These are phyloP conservation scores for Gracilaria domingensis DNA, from an alignment of 23 red algal species.

Conservation along the genomic window DNA sequence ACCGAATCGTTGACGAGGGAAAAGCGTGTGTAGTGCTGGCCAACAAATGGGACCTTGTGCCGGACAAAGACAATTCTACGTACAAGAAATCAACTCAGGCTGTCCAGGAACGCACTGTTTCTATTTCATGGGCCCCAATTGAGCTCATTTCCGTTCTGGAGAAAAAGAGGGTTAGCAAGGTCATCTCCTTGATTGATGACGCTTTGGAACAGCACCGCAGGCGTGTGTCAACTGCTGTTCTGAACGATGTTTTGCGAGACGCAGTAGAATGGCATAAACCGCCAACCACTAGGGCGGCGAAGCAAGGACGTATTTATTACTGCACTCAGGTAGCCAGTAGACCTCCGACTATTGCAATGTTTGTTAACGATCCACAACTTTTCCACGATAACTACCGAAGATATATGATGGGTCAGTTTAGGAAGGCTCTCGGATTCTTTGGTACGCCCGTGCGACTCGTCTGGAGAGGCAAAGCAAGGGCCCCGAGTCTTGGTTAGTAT, in stretches of 20 bases:
- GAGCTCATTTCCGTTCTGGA: slow-evolving; percentile 79
- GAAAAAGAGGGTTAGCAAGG: slow-evolving; percentile 70
- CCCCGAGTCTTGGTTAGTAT: slow-evolving; percentile 24
- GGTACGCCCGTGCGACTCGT: slow-evolving; percentile 92
- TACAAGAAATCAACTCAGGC: slow-evolving; percentile 66
- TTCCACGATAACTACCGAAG: slow-evolving; percentile 95
- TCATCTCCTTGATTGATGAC: slow-evolving; percentile 75
- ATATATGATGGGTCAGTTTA: slow-evolving; percentile 85
- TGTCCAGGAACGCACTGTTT: slow-evolving; percentile 73
- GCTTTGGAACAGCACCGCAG: slow-evolving; percentile 87
- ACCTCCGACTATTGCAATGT: slow-evolving; percentile 97
- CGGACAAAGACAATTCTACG: slow-evolving; percentile 79
- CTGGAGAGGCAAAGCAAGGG: slow-evolving; percentile 85
- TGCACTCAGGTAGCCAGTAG: slow-evolving; percentile 90
- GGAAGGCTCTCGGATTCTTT: slow-evolving; percentile 85
- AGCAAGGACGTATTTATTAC: slow-evolving; percentile 95
- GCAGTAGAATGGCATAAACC: slow-evolving; percentile 93
- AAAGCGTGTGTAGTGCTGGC: slow-evolving; percentile 90
- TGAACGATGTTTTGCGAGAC: slow-evolving; percentile 94
- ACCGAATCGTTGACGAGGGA: slow-evolving; percentile 91
- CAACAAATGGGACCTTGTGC: slow-evolving; percentile 97
- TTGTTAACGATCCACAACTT: slow-evolving; percentile 92
- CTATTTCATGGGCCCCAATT: slow-evolving; percentile 82
- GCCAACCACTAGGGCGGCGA: slow-evolving; percentile 65
- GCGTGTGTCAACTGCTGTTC: slow-evolving; percentile 85